Conservation (phyloP, 768 basidiomycete genomes). For the Tricholoma furcatifolium region DNA sequence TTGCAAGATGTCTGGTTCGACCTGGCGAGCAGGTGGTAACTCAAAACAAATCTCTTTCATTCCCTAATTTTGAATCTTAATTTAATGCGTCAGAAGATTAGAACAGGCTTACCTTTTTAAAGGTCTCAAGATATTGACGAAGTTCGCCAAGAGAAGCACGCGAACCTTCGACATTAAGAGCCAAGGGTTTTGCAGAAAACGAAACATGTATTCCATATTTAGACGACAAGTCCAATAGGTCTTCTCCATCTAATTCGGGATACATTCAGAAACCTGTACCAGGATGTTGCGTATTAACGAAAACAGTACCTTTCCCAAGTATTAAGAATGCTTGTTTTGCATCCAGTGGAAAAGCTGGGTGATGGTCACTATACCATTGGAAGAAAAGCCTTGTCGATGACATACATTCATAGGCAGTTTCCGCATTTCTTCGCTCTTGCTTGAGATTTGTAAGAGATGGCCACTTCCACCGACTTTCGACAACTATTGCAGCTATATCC, state of each 20-base stretch:
- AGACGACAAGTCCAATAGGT: slow-evolving; percentile 58
- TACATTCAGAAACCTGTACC: slow-evolving; percentile 6
- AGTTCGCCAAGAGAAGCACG: slow-evolving; percentile 50
- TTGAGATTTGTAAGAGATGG: slow-evolving; percentile 54
- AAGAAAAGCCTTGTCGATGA: slow-evolving; percentile 10
- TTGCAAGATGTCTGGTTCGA: slow-evolving; percentile 50
- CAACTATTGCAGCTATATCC: slow-evolving; percentile 46
- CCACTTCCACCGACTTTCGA: slow-evolving; percentile 72
- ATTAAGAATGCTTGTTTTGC: slow-evolving; percentile 66
- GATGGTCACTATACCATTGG: slow-evolving; percentile 1
- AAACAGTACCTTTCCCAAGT: slow-evolving; percentile 60
- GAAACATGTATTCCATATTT: slow-evolving; percentile 63
- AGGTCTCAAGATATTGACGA: slow-evolving; percentile 39
- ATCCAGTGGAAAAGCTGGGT: slow-evolving; percentile 53
- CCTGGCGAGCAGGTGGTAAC: slow-evolving; percentile 42
- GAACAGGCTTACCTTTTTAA: slow-evolving; percentile 46
- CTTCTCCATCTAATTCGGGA: slow-evolving; percentile 55
- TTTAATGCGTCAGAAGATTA: neutral
- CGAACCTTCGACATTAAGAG: slow-evolving; percentile 58
- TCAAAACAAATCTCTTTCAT: slow-evolving; percentile 35
- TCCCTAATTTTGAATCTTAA: slow-evolving; percentile 29
- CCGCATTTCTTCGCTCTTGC: slow-evolving; percentile 49
- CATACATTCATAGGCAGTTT: slow-evolving; percentile 46
- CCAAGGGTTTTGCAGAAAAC: slow-evolving; percentile 52
- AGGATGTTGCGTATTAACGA: neutral